Conservation (phyloP, 257 asterid species). For the Craterostigma plantagineum region DNA sequence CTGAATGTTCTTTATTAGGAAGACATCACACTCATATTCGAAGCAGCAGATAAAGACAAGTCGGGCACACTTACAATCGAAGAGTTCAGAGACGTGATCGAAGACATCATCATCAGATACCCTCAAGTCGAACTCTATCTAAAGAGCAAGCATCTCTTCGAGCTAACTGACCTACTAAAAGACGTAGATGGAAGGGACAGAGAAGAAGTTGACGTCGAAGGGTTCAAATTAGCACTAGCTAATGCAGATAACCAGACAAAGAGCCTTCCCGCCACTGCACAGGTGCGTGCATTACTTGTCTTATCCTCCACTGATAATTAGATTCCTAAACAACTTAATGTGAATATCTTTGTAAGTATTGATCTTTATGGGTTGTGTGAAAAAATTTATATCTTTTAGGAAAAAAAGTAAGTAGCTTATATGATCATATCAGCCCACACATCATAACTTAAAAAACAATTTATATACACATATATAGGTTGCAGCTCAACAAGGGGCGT, state of each 20-base stretch:
- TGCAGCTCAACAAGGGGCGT: slow-evolving; percentile 96
- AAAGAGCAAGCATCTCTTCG: slow-evolving; percentile 41
- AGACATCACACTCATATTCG: slow-evolving; percentile 57
- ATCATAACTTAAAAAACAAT: background rate
- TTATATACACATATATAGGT: slow-evolving; percentile 22
- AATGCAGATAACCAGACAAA: slow-evolving; percentile 62
- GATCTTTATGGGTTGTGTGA: too few relatives aligned
- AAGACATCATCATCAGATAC: slow-evolving; percentile 62
- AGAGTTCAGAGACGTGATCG: slow-evolving; percentile 76
- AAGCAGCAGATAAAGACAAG: slow-evolving; percentile 67
- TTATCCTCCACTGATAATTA: background rate
- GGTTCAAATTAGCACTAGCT: slow-evolving; percentile 55
- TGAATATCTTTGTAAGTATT: too few relatives aligned
- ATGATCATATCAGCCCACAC: background rate
- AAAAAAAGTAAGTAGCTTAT: too few relatives aligned
- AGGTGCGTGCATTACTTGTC: slow-evolving; percentile 44
- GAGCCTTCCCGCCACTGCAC: slow-evolving; percentile 97
- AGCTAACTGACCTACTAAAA: slow-evolving; percentile 40
- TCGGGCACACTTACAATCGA: slow-evolving; percentile 64
- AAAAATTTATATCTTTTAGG: too few relatives aligned
- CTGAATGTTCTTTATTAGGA: slow-evolving; percentile 26
- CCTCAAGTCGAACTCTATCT: slow-evolving; percentile 79
- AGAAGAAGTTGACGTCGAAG: slow-evolving; percentile 58
- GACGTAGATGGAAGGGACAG: slow-evolving; percentile 39
- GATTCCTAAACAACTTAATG: too few relatives aligned